phyloP scores from a whole-genome alignment of 805 yeast genomes.

The Metschnikowia cubensis region DNA sequence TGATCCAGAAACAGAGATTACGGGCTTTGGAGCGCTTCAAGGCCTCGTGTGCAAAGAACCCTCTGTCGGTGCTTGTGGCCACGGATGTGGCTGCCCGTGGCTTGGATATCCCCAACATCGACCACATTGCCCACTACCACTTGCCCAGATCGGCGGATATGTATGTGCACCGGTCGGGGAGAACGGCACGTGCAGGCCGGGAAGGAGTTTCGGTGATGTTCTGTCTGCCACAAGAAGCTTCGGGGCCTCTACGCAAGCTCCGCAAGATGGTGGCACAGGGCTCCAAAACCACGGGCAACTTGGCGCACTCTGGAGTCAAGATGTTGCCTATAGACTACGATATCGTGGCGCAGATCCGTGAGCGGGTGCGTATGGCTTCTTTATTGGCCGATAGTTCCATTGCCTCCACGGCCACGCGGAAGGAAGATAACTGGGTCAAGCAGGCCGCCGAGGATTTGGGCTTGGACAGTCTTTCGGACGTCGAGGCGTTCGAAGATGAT shows the following conservation, averaged over 20 bases:
- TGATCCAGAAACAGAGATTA: constrained; percentile 92
- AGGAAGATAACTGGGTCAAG: constrained; percentile 76
- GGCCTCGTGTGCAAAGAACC: constrained; percentile 43
- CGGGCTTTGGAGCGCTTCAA: constrained; percentile 79
- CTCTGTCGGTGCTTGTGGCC: constrained; percentile 72
- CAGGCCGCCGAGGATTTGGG: constrained; percentile 95
- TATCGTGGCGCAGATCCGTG: constrained; percentile 64
- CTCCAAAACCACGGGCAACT: constrained; percentile 22
- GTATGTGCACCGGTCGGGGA: constrained; percentile 92
- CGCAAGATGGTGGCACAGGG: constrained; percentile 50
- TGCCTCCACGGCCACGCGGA: constrained; percentile 53
- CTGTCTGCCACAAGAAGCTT: constrained; percentile 90
- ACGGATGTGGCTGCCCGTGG: constrained; percentile 99
- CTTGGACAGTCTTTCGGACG: constrained; percentile 61
- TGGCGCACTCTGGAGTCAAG: constrained; percentile 50
- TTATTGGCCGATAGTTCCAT: constrained; percentile 71
- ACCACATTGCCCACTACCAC: constrained; percentile 95
- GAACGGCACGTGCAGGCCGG: constrained; percentile 95
- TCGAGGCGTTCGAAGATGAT: constrained; percentile 62
- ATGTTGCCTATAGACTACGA: constrained; percentile 74
- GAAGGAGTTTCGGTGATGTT: constrained; percentile 95
- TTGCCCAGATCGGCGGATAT: constrained; percentile 92
- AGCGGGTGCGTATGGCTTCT: constrained; percentile 64
- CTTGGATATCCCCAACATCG: constrained; percentile 82
- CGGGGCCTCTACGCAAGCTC: constrained; percentile 79